Evolutionary conservation across 2,329 filamentous ascomycete species (phyloP).

Genomic region (Pyricularia grisea): DNA sequence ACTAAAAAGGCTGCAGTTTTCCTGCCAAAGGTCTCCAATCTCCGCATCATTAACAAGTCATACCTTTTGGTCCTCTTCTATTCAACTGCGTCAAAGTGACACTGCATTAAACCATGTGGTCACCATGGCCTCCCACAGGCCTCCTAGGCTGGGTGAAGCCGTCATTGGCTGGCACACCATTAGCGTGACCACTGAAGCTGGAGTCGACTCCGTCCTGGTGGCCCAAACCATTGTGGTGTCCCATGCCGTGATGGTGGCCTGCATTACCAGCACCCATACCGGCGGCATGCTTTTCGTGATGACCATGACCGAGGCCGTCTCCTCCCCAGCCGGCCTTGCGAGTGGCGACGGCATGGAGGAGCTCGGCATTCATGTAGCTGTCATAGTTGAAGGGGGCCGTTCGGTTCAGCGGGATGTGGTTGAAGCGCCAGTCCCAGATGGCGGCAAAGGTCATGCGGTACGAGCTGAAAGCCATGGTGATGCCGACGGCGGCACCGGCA

Average conservation of each 20-base stretch:
- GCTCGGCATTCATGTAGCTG: not conserved
- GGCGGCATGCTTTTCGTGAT: not conserved
- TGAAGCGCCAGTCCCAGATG: conserved; percentile 60
- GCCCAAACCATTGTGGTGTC: not conserved
- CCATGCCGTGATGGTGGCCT: not conserved
- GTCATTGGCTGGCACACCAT: not conserved
- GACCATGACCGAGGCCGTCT: not conserved
- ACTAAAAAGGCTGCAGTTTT: not conserved
- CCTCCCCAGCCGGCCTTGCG: conserved; percentile 4
- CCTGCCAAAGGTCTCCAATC: not conserved
- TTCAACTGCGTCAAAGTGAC: not conserved
- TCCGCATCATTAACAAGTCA: not conserved
- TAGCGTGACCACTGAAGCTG: not conserved
- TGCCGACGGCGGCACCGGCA: conserved; percentile 55
- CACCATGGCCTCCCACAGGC: conserved; percentile 1
- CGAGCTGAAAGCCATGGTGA: conserved; percentile 47
- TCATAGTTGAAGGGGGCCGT: conserved; percentile 21
- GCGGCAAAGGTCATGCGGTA: conserved; percentile 60
- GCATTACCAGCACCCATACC: not conserved
- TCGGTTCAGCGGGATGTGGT: conserved; percentile 53
- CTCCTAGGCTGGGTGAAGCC: conserved; percentile 3
- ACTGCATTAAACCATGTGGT: not conserved
- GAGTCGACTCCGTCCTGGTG: not conserved
- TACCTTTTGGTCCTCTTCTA: not conserved
- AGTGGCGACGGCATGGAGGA: conserved; percentile 1